These are phyloP conservation scores for Albifimbria verrucaria DNA, from an alignment of 2,329 filamentous ascomycete genomes.

Conservation along the genomic window DNA sequence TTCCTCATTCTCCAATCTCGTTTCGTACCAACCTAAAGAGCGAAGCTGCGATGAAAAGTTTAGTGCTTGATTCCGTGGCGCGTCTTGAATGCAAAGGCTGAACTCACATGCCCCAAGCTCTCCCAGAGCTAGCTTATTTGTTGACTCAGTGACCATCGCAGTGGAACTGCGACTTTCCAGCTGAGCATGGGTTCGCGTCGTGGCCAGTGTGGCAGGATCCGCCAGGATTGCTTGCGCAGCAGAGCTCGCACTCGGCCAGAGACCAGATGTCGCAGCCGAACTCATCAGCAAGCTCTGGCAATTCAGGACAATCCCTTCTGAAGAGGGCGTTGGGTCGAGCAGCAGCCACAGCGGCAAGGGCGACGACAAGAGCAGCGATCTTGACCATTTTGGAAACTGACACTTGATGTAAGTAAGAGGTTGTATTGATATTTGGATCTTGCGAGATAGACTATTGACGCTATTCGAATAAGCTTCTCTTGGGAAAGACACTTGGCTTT, in stretches of 20 bases:
- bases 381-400: background rate
- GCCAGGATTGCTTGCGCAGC: background rate
- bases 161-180: background rate
- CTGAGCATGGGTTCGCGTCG: background rate
- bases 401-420: background rate
- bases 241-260: slow-evolving; percentile 1
- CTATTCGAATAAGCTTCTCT: background rate
- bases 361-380: background rate
- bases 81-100: too few species aligned
- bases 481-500: background rate
- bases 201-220: background rate
- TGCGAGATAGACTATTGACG: background rate
- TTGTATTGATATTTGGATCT: background rate
- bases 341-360: background rate
- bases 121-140: too few species aligned
- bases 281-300: background rate
- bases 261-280: background rate
- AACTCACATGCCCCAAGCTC: too few species aligned
- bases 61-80: too few species aligned
- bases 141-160: background rate
- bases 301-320: background rate
- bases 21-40: too few species aligned
- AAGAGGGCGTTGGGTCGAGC: background rate
- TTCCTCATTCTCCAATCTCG: too few species aligned
- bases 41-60: too few species aligned